Evolutionary conservation across 1,284 basidiomycete species (phyloP).

Genomic region (Xerocomus nothofagi): DNA sequence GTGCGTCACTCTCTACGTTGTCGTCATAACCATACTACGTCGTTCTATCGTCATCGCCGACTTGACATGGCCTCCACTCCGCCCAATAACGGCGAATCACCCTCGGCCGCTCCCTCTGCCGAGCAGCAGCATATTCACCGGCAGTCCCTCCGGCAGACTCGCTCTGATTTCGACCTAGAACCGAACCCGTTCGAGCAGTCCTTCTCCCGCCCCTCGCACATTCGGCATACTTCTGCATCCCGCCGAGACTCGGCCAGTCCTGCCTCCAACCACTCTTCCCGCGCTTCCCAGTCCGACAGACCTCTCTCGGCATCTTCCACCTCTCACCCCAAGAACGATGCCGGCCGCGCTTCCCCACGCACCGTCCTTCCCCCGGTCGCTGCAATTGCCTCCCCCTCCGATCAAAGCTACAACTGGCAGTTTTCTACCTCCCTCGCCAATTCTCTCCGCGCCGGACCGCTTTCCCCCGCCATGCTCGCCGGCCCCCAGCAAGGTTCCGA

Average conservation of each 20-base stretch:
- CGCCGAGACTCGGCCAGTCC: slow-evolving; percentile 42
- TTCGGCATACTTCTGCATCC: slow-evolving; percentile 44
- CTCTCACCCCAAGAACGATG: slow-evolving; percentile 36
- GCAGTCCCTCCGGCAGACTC: slow-evolving; percentile 41
- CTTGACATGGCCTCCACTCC: slow-evolving; percentile 29
- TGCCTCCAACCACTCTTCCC: slow-evolving; percentile 40
- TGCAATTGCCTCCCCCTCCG: slow-evolving; percentile 82
- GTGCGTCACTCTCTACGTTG: slow-evolving; percentile 19
- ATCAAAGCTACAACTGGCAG: slow-evolving; percentile 73
- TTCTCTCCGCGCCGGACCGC: slow-evolving; percentile 86
- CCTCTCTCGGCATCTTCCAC: slow-evolving; percentile 36
- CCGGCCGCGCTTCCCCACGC: slow-evolving; percentile 41
- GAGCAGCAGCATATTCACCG: slow-evolving; percentile 24
- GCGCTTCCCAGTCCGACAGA: slow-evolving; percentile 40
- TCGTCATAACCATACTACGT: slow-evolving; percentile 21
- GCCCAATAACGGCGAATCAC: slow-evolving; percentile 29
- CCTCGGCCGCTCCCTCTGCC: slow-evolving; percentile 17
- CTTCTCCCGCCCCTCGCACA: slow-evolving; percentile 62
- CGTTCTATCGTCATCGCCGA: slow-evolving; percentile 10
- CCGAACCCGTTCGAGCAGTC: slow-evolving; percentile 97
- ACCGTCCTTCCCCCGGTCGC: slow-evolving; percentile 85
- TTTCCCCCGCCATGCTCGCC: slow-evolving; percentile 93
- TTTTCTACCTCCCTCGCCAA: slow-evolving; percentile 61
- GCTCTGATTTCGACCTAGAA: slow-evolving; percentile 79
- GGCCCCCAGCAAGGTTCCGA: slow-evolving; percentile 63